Evolutionary conservation across 2,329 filamentous ascomycete genomes (phyloP).

Genomic region (Arthroderma sp.): DNA sequence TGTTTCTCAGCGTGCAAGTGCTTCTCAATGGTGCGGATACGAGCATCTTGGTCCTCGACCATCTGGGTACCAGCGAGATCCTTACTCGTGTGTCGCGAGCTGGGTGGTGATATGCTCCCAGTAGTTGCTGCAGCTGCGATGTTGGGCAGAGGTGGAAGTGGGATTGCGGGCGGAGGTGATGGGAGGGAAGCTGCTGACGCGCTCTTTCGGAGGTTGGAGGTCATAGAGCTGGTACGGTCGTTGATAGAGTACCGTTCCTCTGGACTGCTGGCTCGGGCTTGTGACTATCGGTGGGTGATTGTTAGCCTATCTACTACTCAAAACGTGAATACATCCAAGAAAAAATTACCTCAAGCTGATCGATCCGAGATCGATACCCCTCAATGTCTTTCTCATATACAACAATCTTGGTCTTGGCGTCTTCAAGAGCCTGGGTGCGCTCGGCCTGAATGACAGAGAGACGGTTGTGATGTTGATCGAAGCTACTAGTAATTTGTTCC

Average conservation of each 20-base stretch:
- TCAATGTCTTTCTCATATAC: slow-evolving; percentile 58
- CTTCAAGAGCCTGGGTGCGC: slow-evolving; percentile 61
- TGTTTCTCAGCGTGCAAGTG: slow-evolving; percentile 93
- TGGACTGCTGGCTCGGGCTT: slow-evolving; percentile 25
- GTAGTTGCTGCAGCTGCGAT: slow-evolving; percentile 40
- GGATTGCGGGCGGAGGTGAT: slow-evolving; percentile 87
- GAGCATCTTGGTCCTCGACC: slow-evolving; percentile 88
- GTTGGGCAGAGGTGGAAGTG: slow-evolving; percentile 77
- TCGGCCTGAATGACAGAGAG: slow-evolving; percentile 69
- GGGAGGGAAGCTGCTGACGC: slow-evolving; percentile 70
- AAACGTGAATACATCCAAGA: slow-evolving; percentile 6
- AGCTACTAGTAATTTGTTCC: slow-evolving; percentile 89
- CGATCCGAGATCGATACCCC: slow-evolving; percentile 39
- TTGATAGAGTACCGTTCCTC: slow-evolving; percentile 23
- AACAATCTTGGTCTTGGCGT: slow-evolving; percentile 53
- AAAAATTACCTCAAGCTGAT: slow-evolving; percentile 57
- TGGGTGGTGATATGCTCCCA: slow-evolving; percentile 44
- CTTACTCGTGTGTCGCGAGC: slow-evolving; percentile 65
- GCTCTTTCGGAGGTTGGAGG: slow-evolving; percentile 70
- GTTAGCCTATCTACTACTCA: neutral
- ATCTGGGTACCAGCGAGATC: slow-evolving; percentile 68
- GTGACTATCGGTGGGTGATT: slow-evolving; percentile 17
- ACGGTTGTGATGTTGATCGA: slow-evolving; percentile 87
- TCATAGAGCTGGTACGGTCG: slow-evolving; percentile 46
- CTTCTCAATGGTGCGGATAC: slow-evolving; percentile 92